A percentile compares a stretch with the other conserved stretches of the same genome.
Evolutionary conservation across 805 yeast genomes (phyloP).

Genomic region (Starmerella davenportii): DNA sequence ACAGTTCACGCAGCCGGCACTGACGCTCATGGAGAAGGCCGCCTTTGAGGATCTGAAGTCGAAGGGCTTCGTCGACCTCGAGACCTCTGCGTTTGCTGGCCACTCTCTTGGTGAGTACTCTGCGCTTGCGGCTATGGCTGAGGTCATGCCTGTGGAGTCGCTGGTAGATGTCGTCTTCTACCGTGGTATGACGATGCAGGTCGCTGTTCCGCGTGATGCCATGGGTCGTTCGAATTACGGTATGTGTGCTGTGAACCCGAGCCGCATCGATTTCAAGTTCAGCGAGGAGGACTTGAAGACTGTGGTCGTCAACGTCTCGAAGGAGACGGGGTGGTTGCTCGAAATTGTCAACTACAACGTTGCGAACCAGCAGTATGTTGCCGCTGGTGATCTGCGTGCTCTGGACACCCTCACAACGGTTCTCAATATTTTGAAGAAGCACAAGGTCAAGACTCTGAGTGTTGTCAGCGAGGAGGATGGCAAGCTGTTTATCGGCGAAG

Average conservation of each 20-base stretch:
- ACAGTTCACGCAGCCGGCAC: slow-evolving; percentile 98
- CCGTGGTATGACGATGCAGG: slow-evolving; percentile 99
- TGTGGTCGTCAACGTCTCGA: slow-evolving; percentile 75
- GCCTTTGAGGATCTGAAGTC: slow-evolving; percentile 93
- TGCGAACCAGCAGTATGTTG: slow-evolving; percentile 93
- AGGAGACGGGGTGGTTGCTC: slow-evolving; percentile 77
- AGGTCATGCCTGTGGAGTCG: slow-evolving; percentile 96
- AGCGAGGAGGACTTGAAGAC: slow-evolving; percentile 84
- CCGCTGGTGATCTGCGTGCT: slow-evolving; percentile 96
- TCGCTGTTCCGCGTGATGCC: slow-evolving; percentile 95
- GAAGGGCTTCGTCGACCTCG: slow-evolving; percentile 75
- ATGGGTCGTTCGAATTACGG: slow-evolving; percentile 95
- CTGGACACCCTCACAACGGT: slow-evolving; percentile 86
- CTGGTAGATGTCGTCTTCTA: slow-evolving; percentile 95
- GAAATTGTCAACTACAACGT: slow-evolving; percentile 98
- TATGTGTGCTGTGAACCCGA: slow-evolving; percentile 97
- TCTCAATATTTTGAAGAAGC: slow-evolving; percentile 77
- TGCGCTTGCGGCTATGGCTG: slow-evolving; percentile 90
- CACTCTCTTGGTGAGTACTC: slow-evolving; percentile 99
- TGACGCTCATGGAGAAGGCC: slow-evolving; percentile 98
- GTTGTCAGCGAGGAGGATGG: slow-evolving; percentile 75
- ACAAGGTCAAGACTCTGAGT: slow-evolving; percentile 75
- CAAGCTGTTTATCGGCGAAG: slow-evolving; percentile 72
- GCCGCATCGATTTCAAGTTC: slow-evolving; percentile 76
- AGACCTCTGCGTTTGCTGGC: slow-evolving; percentile 91